Evolutionary conservation across 352 stramenopile genomes (phyloP).

Genomic region (Phytophthora multivora): DNA sequence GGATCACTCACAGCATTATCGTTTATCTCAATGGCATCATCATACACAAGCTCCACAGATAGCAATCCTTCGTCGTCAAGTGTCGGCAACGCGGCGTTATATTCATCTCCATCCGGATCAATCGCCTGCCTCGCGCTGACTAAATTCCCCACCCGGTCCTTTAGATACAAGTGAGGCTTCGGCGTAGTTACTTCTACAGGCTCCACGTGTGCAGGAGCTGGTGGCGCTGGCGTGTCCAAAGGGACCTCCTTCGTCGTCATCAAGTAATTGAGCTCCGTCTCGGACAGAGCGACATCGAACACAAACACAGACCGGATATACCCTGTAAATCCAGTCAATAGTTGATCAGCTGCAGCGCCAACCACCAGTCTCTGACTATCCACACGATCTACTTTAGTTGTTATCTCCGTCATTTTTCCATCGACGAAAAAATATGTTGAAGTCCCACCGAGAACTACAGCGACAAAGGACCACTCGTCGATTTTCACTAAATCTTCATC

Average conservation of each 20-base stretch:
- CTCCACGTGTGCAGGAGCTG: background rate
- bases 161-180: slow-evolving; percentile 30
- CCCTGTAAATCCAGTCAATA: slow-evolving; percentile 37
- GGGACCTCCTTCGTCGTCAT: slow-evolving; percentile 26
- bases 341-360: slow-evolving; percentile 5
- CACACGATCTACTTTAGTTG: slow-evolving; percentile 22
- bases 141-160: slow-evolving; percentile 24
- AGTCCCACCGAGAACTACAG: slow-evolving; percentile 37
- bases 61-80: slow-evolving; percentile 16
- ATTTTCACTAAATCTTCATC: slow-evolving; percentile 4
- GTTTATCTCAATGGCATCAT: background rate
- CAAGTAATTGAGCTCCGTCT: slow-evolving; percentile 46
- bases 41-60: slow-evolving; percentile 26
- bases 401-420: slow-evolving; percentile 31
- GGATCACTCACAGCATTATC: slow-evolving; percentile 16
- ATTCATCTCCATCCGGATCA: slow-evolving; percentile 41
- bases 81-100: slow-evolving; percentile 30
- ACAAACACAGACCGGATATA: slow-evolving; percentile 49
- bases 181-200: background rate
- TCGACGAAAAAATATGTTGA: slow-evolving; percentile 24
- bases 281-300: slow-evolving; percentile 44
- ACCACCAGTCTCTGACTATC: slow-evolving; percentile 25
- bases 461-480: slow-evolving; percentile 51
- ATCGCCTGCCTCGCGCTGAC: slow-evolving; percentile 21
- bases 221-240: background rate